Evolutionary conservation across 202 grass and related monocot genomes (phyloP), one percentile per base, ranked within the genome.

Genomic region (Cymbopogon flexuosus): DNA sequence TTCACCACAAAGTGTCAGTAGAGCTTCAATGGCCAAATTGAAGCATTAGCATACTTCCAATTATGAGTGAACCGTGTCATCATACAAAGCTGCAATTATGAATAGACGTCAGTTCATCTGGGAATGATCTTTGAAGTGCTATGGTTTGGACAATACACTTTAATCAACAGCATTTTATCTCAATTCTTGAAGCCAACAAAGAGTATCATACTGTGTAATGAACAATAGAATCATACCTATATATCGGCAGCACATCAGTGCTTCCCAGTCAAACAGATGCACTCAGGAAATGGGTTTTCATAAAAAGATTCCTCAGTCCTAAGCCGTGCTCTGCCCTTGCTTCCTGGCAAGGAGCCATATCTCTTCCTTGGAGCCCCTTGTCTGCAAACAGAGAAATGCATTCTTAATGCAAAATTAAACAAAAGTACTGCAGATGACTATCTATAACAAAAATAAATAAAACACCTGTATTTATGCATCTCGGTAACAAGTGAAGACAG

Each of bases 251-350:
- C 69, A 66, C 41, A 34, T 90, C 78, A 93, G 49, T 89, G 65
- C 74, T 88, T 95, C 58, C 70, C 72, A 47, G 77, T 84, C 37
- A 75, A 67, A 83, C 92, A 99, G 59, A 99, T 99, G 73, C 96
- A 95, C 84, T 99, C 96, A 29, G 92, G 88, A 70, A 99, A 68
- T 71, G 96, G 92, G 49, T 93, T 99, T 80, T 93, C 96, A 60
- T 95, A 93, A 74, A 98, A 99, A 24, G 88, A 95, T 83, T 95
- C 90, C 80, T 99, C 96, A 0, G 92, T 95, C 84, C 96, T 84
- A 65, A 91, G 87, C 19, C 88, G 86, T 73, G 79, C 84, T 61
- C 87, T 93, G 21, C 92, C 92, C 85, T 99, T 99, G 72, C 88
- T 99, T 79, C 92, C 92, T 11, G 87, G 88, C 51, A 91, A 81